Conservation (phyloP, 2,329 filamentous ascomycete species). For the Arthrinium phaeospermum region DNA sequence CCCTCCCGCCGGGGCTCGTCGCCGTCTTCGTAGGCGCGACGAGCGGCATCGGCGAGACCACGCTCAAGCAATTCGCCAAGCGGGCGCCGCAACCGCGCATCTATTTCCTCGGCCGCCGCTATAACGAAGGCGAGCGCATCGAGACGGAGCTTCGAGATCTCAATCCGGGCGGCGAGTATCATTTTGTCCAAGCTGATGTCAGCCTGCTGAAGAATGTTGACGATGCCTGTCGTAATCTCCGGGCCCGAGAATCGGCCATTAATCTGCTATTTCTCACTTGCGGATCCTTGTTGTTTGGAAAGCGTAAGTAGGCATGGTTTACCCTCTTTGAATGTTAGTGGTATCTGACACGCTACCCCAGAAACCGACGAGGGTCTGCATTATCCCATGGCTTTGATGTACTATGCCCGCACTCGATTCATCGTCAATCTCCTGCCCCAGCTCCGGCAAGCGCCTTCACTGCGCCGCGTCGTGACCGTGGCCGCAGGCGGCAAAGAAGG, state of each 20-base stretch:
- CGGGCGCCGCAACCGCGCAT: slow-evolving; percentile 42
- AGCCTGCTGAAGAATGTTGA: not conserved
- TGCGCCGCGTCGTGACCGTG: slow-evolving; percentile 62
- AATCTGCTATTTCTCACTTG: not conserved
- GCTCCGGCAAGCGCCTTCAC: slow-evolving; percentile 49
- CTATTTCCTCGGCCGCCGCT: not conserved
- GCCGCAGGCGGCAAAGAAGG: slow-evolving; percentile 59
- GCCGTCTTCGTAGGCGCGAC: slow-evolving; percentile 61
- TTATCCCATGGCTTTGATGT: slow-evolving; percentile 54
- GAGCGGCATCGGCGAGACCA: slow-evolving; percentile 57
- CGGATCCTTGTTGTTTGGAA: slow-evolving; percentile 8
- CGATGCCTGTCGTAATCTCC: slow-evolving; percentile 28
- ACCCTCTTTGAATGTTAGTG: not conserved
- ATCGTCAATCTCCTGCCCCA: slow-evolving; percentile 62
- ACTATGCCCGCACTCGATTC: slow-evolving; percentile 65
- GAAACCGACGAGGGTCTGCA: slow-evolving; percentile 65
- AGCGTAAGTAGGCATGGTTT: slow-evolving; percentile 27
- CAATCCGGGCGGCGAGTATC: not conserved
- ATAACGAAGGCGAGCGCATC: not conserved
- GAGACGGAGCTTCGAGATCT: not conserved
- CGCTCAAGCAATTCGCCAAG: slow-evolving; percentile 52
- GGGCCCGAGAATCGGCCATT: not conserved
- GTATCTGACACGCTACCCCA: slow-evolving; percentile 30
- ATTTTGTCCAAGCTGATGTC: not conserved
- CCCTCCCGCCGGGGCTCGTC: slow-evolving; percentile 40